phyloP scores from a whole-genome alignment of 805 yeast genomes.

The Spathaspora boniae region DNA sequence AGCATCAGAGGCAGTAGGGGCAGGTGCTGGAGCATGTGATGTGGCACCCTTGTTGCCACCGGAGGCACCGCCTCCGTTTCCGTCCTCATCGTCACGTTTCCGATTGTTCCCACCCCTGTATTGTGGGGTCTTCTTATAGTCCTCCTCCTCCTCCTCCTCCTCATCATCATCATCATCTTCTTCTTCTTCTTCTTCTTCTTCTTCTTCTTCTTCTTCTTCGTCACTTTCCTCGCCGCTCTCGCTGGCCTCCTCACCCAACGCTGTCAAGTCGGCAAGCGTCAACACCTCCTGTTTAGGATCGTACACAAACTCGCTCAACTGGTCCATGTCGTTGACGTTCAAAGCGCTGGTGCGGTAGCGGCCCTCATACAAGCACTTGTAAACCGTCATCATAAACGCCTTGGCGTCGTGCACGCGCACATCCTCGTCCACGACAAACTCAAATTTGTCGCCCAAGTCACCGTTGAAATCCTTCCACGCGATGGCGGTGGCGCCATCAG shows the following conservation, averaged over 20 bases:
- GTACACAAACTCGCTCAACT: slow-evolving; percentile 56
- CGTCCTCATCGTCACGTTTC: slow-evolving; percentile 9
- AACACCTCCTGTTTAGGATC: slow-evolving; percentile 20
- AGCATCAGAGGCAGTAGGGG: too few relatives aligned
- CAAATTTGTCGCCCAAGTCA: slow-evolving; percentile 82
- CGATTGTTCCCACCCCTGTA: slow-evolving; percentile 9
- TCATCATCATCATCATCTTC: slow-evolving; percentile 9
- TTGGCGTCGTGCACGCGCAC: slow-evolving; percentile 56
- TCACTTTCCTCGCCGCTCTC: slow-evolving; percentile 21
- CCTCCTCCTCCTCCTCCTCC: slow-evolving; percentile 20
- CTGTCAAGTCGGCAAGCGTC: slow-evolving; percentile 20
- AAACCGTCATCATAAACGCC: slow-evolving; percentile 56
- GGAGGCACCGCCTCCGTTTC: slow-evolving; percentile 12
- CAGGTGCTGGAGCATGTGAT: too few relatives aligned
- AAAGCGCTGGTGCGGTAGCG: slow-evolving; percentile 58
- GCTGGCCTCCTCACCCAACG: slow-evolving; percentile 23
- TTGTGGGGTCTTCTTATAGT: slow-evolving; percentile 20
- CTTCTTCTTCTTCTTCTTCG: slow-evolving; percentile 26
- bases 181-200: slow-evolving; percentile 10
- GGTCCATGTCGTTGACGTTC: slow-evolving; percentile 38
- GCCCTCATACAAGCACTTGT: slow-evolving; percentile 71
- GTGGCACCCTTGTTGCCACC: too few relatives aligned
- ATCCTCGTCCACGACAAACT: slow-evolving; percentile 66
- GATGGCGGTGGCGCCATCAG: slow-evolving; percentile 55
- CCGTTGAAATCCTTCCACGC: slow-evolving; percentile 83